Evolutionary conservation across 2,329 filamentous ascomycete genomes (phyloP), one percentile per base, ranked within the genome.

Genomic region (Diaporthe ampelina): DNA sequence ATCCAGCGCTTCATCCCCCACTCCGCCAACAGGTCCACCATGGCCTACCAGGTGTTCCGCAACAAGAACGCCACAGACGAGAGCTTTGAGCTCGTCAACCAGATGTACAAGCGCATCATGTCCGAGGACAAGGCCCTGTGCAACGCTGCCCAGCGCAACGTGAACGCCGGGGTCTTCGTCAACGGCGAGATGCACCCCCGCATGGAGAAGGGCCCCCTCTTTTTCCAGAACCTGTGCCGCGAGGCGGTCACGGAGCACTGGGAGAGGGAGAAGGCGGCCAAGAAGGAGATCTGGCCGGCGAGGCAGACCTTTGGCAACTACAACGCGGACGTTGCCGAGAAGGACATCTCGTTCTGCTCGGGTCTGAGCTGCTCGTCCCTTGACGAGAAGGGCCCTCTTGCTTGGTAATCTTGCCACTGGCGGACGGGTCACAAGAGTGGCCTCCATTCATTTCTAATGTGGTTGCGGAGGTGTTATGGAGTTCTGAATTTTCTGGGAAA

Each of bases 111-210:
- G 81, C 88, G 88, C 52, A 87, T 93, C 81, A 89, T 92, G 88
- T 85, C 86, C 1, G 91, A 93, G 81, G 91, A 93, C 83, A 92
- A 92, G 79, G 84, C 87, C 11, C 87, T 93, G 35, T 92, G 91
- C 83, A 84, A 86, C 77, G 86, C 85, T 17, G 87, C 89, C 1
- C 91, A 92, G 79, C 86, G 85, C 80, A 92, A 93, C 80, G 85
- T 92, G 77, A 89, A 90, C 79, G 85, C 88, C 0, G 90, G 90
- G 10, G 85, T 92, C 69, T 92, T 91, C 74, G 83, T 91, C 79
- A 92, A 90, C 78, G 91, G 91, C 70, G 88, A 91, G 79, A 83
- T 92, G 81, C 91, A 93, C 79, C 90, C 91, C 0, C 83, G 85
- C 67, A 86, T 88, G 81, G 91, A 93, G 80, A 88, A 91, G 79